phyloP scores from a whole-genome alignment of 345 rosid genomes.

The Leavenworthia alabamica region DNA sequence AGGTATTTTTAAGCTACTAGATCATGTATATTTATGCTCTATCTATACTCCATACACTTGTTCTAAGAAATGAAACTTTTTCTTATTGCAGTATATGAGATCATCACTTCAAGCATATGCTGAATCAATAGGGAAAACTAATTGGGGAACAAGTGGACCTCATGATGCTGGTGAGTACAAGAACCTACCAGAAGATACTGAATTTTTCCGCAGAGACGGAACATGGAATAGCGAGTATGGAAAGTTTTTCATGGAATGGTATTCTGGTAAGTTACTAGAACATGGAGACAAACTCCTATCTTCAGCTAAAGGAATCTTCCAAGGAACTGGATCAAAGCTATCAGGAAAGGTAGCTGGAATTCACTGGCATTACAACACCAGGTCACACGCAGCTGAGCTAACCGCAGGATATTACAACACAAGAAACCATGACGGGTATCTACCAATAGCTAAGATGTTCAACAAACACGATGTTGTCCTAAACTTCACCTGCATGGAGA shows the following conservation, averaged over 20 bases:
- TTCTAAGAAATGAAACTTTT: slow-evolving; percentile 13
- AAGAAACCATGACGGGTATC: slow-evolving; percentile 65
- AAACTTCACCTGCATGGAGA: slow-evolving; percentile 98
- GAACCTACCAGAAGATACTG: slow-evolving; percentile 78
- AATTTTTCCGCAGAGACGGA: slow-evolving; percentile 74
- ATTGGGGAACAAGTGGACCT: slow-evolving; percentile 80
- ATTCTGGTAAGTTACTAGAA: slow-evolving; percentile 62
- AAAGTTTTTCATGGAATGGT: slow-evolving; percentile 85
- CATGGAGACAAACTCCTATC: slow-evolving; percentile 73
- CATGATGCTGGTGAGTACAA: slow-evolving; percentile 87
- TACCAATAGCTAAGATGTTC: slow-evolving; percentile 67
- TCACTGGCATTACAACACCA: slow-evolving; percentile 92
- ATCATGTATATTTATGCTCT: not conserved
- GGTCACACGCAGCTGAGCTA: slow-evolving; percentile 94
- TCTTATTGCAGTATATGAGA: slow-evolving; percentile 77
- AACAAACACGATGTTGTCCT: slow-evolving; percentile 56
- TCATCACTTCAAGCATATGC: slow-evolving; percentile 83
- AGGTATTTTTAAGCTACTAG: slow-evolving; percentile 38
- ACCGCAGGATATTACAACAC: slow-evolving; percentile 90
- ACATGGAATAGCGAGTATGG: slow-evolving; percentile 89
- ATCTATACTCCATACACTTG: not conserved
- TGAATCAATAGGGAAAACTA: slow-evolving; percentile 49
- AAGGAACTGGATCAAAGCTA: slow-evolving; percentile 58
- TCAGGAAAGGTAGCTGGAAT: slow-evolving; percentile 93
- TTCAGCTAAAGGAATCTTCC: slow-evolving; percentile 63